Percentiles rank a stretch among this genome's conserved stretches.
Conservation (phyloP, 768 basidiomycete species). For the Leccinellum luteum region DNA sequence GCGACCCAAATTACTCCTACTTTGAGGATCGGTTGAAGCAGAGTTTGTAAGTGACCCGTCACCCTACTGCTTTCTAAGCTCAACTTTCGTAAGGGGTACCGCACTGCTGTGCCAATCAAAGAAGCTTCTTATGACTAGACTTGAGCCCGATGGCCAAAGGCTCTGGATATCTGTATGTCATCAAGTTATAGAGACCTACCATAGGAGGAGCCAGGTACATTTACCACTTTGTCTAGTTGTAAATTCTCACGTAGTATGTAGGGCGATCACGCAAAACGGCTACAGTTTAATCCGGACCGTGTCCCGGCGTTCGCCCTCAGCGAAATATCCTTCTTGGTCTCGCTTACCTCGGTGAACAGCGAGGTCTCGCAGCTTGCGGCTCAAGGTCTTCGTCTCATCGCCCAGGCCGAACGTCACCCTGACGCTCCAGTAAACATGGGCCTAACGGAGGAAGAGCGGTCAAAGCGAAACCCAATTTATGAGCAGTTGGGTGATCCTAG, state of each 20-base stretch:
- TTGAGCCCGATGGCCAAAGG: conserved; percentile 59
- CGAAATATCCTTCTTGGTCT: conserved; percentile 72
- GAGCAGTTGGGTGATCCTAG: conserved; percentile 79
- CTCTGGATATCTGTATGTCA: conserved; percentile 67
- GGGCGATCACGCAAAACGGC: conserved; percentile 43
- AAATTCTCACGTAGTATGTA: conserved; percentile 21
- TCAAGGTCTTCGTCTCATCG: conserved; percentile 63
- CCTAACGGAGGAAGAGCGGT: conserved; percentile 58
- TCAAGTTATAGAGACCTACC: conserved; percentile 57
- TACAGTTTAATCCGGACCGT: conserved; percentile 53
- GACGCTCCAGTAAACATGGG: conserved; percentile 50
- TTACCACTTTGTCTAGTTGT: neutral
- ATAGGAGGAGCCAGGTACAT: conserved; percentile 47
- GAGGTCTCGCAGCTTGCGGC: conserved; percentile 67
- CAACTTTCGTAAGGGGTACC: conserved; percentile 15
- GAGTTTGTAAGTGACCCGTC: conserved; percentile 42
- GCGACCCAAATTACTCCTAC: conserved; percentile 36
- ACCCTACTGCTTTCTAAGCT: neutral
- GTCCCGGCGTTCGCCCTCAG: conserved; percentile 62
- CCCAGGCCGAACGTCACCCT: conserved; percentile 63
- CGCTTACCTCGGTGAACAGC: conserved; percentile 66
- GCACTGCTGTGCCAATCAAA: conserved; percentile 47
- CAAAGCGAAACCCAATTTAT: conserved; percentile 70
- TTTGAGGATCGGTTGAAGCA: conserved; percentile 45
- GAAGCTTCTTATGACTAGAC: conserved; percentile 57